A percentile compares a stretch with the other conserved stretches of the same genome.
phyloP scores from a whole-genome alignment of 345 rosid genomes.

The Microcos paniculata region DNA sequence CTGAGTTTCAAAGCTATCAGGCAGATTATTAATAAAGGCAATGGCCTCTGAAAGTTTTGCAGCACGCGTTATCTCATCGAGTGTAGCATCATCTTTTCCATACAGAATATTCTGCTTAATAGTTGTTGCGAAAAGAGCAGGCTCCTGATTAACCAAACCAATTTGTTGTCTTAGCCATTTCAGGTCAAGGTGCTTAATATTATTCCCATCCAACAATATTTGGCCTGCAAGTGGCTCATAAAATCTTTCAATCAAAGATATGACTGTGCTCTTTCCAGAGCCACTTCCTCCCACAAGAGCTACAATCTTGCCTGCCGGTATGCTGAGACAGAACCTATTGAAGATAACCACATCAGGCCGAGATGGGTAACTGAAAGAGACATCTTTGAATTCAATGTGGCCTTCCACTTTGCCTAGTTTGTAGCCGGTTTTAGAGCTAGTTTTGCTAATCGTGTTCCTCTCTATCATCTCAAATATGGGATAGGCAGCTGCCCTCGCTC shows the following conservation, averaged over 20 bases:
- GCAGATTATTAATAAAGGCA: constrained; percentile 82
- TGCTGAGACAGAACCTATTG: constrained; percentile 48
- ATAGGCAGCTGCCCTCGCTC: constrained; percentile 89
- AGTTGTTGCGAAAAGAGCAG: constrained; percentile 81
- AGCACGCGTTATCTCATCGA: constrained; percentile 66
- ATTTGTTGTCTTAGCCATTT: constrained; percentile 86
- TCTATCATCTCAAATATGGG: constrained; percentile 95
- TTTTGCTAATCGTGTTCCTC: constrained; percentile 57
- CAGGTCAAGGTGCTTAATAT: constrained; percentile 63
- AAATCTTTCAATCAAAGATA: constrained; percentile 90
- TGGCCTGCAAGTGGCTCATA: constrained; percentile 77
- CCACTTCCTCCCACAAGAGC: constrained; percentile 99
- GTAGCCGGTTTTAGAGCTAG: constrained; percentile 51
- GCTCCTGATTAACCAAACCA: constrained; percentile 95
- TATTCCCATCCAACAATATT: constrained; percentile 61
- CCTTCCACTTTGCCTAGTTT: constrained; percentile 66
- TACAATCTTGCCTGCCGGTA: constrained; percentile 79
- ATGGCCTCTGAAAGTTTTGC: constrained; percentile 89
- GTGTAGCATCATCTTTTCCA: constrained; percentile 77
- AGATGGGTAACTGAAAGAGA: constrained; percentile 78
- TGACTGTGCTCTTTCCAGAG: constrained; percentile 91
- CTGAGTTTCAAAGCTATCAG: constrained; percentile 93
- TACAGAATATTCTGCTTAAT: constrained; percentile 88
- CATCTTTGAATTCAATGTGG: constrained; percentile 71
- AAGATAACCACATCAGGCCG: constrained; percentile 77